Base-by-base conservation (phyloP, 2,329 filamentous ascomycete genomes). In the Orbilia ellipsospora region DNA sequence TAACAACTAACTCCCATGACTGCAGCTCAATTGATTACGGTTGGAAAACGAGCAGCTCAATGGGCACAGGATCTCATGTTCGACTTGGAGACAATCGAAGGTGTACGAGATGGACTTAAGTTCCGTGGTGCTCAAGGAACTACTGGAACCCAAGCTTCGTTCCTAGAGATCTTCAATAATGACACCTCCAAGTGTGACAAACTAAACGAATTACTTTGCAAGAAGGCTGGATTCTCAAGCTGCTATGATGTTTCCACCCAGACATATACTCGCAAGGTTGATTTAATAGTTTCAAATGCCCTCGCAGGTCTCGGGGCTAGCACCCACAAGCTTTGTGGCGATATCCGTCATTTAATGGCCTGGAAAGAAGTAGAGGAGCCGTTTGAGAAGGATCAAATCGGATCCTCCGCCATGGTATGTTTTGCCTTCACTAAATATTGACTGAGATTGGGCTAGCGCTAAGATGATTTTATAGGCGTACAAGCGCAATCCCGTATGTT, bases 351-450 rank as follows among this genome's bases (percentile, higher is more conserved):
- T 80, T 84, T 94, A 56, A 90, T 90, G 4, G 85, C 87, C 80
- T 87, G 89, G 83, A 96, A 97, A 85, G 92, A 96, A 82, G 85
- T 95, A 72, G 93, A 96, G 81, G 92, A 94, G 84, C 92, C 92
- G 0, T 92, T 93, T 79, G 91, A 94, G 83, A 89, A 88, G 79
- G 87, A 89, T 78, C 92, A 96, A 83, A 93, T 94, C 78, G 91
- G 90, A 28, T 88, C 85, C 52, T 87, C 85, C 56, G 89, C 89
- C 70, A 87, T 88, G 83, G 50, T 56, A 56, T 56, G 36, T 28
- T 28, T 8, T 31, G 2, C 7, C 15, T 45, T 28, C 26, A 15
- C 18, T 36, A 10, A 45, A 15, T 1, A n/a, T 1, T 8, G 23
- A 23, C 6, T 12, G 8, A 36, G 15, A 15, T 5, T 31, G 31